Evolutionary conservation across 208 protist genomes (phyloP).

Genomic region (Blastocrithidia nonstop): DNA sequence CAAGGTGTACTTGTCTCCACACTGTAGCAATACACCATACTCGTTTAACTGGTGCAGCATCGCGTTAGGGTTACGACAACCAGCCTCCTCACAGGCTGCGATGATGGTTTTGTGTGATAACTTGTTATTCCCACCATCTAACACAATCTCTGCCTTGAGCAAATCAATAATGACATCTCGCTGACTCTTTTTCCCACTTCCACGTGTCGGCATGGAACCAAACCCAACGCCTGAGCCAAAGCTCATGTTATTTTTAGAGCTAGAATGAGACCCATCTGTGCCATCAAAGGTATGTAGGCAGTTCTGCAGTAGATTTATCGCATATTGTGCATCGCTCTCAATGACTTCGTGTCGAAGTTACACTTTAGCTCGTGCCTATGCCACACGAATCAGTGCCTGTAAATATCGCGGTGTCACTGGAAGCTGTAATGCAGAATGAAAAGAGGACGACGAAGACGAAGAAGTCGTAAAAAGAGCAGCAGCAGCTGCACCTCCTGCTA

Average conservation of each 20-base stretch:
- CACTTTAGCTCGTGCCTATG: slow-evolving; percentile 84
- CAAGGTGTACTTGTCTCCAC: slow-evolving; percentile 43
- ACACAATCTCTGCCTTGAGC: slow-evolving; percentile 43
- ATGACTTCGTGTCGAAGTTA: slow-evolving; percentile 85
- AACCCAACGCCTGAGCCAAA: slow-evolving; percentile 1
- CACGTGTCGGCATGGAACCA: too few relatives aligned
- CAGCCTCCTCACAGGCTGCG: slow-evolving; percentile 45
- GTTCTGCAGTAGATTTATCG: slow-evolving; percentile 76
- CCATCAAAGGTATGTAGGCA: slow-evolving; percentile 31
- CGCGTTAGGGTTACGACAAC: slow-evolving; percentile 42
- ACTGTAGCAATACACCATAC: slow-evolving; percentile 52
- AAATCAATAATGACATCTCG: slow-evolving; percentile 44
- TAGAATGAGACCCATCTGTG: slow-evolving; percentile 7
- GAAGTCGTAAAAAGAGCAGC: background rate
- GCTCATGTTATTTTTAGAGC: background rate
- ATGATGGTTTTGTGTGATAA: slow-evolving; percentile 40
- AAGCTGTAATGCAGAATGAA: slow-evolving; percentile 7
- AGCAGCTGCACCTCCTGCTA: background rate
- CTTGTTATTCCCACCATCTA: slow-evolving; percentile 26
- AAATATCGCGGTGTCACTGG: slow-evolving; percentile 91
- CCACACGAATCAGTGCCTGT: slow-evolving; percentile 88
- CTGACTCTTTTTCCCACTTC: slow-evolving; percentile 16
- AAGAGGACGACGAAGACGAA: background rate
- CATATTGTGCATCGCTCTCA: slow-evolving; percentile 84
- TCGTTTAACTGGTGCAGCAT: slow-evolving; percentile 79